Conservation (phyloP, 2,329 filamentous ascomycete genomes). For the Aspergillus sp. region DNA sequence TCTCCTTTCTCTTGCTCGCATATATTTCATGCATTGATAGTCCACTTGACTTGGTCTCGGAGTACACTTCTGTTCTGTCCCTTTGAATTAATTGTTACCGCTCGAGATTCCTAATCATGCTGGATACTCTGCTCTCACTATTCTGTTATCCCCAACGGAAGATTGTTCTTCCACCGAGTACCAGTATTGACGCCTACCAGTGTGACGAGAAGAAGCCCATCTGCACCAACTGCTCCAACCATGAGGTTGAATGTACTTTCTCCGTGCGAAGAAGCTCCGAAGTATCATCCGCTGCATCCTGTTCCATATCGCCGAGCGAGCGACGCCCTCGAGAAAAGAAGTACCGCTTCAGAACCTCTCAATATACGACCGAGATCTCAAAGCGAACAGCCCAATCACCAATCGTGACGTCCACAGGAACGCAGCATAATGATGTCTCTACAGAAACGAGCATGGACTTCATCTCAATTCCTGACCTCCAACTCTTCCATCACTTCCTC, state of each 20-base stretch:
- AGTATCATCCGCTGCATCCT: constrained; percentile 13
- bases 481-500: constrained; percentile 28
- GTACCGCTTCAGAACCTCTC: neutral
- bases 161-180: neutral
- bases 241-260: constrained; percentile 23
- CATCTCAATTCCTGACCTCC: constrained; percentile 23
- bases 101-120: neutral
- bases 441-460: constrained; percentile 6
- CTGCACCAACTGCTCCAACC: constrained; percentile 24
- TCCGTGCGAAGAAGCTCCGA: constrained; percentile 1
- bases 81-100: neutral
- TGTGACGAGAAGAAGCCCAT: constrained; percentile 28
- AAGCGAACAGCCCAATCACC: neutral
- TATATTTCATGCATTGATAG: neutral
- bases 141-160: neutral
- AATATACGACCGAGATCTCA: constrained; percentile 4
- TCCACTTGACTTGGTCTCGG: neutral
- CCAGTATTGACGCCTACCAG: constrained; percentile 12
- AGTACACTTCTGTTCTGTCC: neutral
- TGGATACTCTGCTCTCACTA: neutral
- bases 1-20: neutral
- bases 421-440: constrained; percentile 12
- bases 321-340: neutral
- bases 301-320: neutral
- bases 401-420: constrained; percentile 1